Conservation (phyloP, 371 early-diverging fungal genomes). For the Syncephalastrum sp. region DNA sequence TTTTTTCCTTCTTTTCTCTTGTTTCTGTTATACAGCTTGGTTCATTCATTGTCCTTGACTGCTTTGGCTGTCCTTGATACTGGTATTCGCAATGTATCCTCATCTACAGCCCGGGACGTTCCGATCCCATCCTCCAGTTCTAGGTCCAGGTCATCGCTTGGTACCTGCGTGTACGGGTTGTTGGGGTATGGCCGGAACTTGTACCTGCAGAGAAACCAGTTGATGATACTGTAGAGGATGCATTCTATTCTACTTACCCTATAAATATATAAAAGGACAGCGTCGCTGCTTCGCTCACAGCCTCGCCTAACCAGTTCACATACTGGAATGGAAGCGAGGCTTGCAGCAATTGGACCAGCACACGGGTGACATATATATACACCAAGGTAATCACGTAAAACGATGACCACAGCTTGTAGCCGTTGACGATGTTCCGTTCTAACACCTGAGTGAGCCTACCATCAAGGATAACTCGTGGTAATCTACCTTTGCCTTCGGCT, state of each 20-base stretch:
- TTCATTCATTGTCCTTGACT: background rate
- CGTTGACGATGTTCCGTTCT: constrained; percentile 15
- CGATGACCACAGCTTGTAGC: constrained; percentile 58
- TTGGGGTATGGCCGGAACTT: constrained; percentile 54
- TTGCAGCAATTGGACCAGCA: constrained; percentile 50
- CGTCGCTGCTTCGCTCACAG: constrained; percentile 50
- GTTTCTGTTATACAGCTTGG: background rate
- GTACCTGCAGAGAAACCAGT: constrained; percentile 1
- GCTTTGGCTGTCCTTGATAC: no score
- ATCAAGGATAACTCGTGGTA: background rate
- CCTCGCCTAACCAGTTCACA: constrained; percentile 55
- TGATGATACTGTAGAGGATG: no score
- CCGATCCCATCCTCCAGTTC: constrained; percentile 5
- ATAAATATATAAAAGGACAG: constrained; percentile 51
- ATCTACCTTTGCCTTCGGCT: constrained; percentile 54
- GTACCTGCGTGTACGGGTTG: constrained; percentile 54
- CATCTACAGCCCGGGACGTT: background rate
- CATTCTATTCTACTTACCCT: constrained; percentile 29
- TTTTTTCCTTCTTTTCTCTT: no score
- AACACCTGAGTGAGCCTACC: no score
- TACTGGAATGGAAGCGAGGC: constrained; percentile 53
- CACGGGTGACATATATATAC: constrained; percentile 55
- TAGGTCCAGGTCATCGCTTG: constrained; percentile 34
- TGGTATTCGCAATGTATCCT: background rate
- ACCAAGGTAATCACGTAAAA: constrained; percentile 58